Evolutionary conservation across 1,284 basidiomycete species (phyloP).

Genomic region (Pyrrhoderma noxium): DNA sequence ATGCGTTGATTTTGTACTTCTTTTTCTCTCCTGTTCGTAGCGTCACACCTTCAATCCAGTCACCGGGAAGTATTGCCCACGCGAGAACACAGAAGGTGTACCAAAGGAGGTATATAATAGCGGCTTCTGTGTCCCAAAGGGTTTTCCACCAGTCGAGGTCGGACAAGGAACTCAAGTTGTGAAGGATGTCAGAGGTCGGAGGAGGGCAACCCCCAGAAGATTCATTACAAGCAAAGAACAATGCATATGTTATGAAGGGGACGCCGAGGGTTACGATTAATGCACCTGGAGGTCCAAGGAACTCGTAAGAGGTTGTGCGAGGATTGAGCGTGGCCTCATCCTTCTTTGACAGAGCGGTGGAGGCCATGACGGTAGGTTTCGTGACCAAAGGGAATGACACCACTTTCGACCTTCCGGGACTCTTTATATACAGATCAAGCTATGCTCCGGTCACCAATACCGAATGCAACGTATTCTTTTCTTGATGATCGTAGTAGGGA

Average conservation of each 20-base stretch:
- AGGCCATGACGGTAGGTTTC: not conserved
- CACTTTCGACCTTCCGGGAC: too few relatives aligned
- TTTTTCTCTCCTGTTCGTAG: slow-evolving; percentile 76
- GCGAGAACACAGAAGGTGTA: slow-evolving; percentile 81
- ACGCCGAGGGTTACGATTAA: slow-evolving; percentile 66
- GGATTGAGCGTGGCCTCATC: slow-evolving; percentile 44
- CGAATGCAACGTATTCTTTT: too few relatives aligned
- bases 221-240: slow-evolving; percentile 86
- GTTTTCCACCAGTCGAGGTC: slow-evolving; percentile 54
- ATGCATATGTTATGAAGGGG: slow-evolving; percentile 69
- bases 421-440: too few relatives aligned
- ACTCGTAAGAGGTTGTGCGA: slow-evolving; percentile 69
- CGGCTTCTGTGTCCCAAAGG: slow-evolving; percentile 78
- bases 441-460: too few relatives aligned
- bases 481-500: too few relatives aligned
- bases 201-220: slow-evolving; percentile 70
- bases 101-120: slow-evolving; percentile 79
- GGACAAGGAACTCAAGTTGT: slow-evolving; percentile 44
- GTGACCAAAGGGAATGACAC: too few relatives aligned
- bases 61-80: slow-evolving; percentile 84
- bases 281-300: slow-evolving; percentile 81
- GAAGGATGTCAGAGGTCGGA: slow-evolving; percentile 35
- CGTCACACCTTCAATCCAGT: slow-evolving; percentile 73
- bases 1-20: slow-evolving; percentile 93
- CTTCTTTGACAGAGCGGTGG: slow-evolving; percentile 7